A percentile compares a stretch with the other conserved stretches of the same genome.
Evolutionary conservation across 1,284 basidiomycete genomes (phyloP).

Genomic region (Tilletia indica): DNA sequence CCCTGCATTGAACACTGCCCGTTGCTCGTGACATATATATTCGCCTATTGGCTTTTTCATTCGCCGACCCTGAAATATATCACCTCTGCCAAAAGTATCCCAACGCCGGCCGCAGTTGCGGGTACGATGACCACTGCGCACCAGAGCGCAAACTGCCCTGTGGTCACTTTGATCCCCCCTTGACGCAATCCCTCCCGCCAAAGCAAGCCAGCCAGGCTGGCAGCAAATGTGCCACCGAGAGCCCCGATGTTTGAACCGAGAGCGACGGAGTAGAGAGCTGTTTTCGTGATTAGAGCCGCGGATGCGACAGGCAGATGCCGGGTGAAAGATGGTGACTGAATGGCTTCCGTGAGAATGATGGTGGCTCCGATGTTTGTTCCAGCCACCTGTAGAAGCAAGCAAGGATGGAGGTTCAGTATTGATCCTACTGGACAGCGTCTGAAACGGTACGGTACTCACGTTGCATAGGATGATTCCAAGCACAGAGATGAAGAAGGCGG

Average conservation of each 20-base stretch:
- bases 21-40: too few species aligned
- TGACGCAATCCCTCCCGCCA: constrained; percentile 78
- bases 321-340: constrained; percentile 56
- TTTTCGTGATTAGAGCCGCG: constrained; percentile 44
- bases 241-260: constrained; percentile 87
- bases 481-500: constrained; percentile 61
- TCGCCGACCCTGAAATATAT: constrained; percentile 29
- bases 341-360: constrained; percentile 74
- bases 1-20: not conserved
- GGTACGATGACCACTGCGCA: constrained; percentile 63
- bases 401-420: constrained; percentile 11
- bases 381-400: constrained; percentile 59
- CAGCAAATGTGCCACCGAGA: constrained; percentile 83
- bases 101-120: constrained; percentile 47
- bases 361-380: constrained; percentile 96
- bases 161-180: constrained; percentile 72
- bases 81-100: constrained; percentile 52
- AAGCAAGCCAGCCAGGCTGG: constrained; percentile 82
- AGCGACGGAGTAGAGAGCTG: constrained; percentile 66
- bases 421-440: not conserved
- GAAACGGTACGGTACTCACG: constrained; percentile 56
- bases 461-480: constrained; percentile 76
- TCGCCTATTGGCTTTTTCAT: not conserved
- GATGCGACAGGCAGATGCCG: constrained; percentile 13
- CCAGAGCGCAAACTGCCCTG: constrained; percentile 70